Evolutionary conservation across 495 filamentous ascomycete species (phyloP).

Genomic region (Xylaria cubensis): DNA sequence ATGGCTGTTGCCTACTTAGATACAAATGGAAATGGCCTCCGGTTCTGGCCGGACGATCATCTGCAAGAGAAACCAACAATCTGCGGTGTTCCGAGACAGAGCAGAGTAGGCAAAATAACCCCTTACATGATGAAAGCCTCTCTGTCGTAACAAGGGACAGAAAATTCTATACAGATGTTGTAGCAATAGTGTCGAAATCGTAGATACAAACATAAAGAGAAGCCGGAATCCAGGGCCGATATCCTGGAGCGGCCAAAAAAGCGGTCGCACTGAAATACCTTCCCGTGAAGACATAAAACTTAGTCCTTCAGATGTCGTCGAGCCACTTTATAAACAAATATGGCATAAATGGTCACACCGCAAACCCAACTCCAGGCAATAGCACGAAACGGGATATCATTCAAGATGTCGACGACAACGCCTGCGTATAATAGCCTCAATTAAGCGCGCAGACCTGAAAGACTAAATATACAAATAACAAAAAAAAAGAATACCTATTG

Average conservation of each 20-base stretch:
- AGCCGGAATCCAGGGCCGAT: not conserved
- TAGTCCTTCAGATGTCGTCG: not conserved
- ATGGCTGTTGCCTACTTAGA: not conserved
- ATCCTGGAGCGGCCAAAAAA: not conserved
- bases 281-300: not conserved
- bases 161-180: not conserved
- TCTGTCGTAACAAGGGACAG: too few relatives aligned
- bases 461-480: too few relatives aligned
- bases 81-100: not conserved
- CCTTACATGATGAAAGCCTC: not conserved
- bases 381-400: not conserved
- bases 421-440: not conserved
- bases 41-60: not conserved
- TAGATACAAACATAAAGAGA: not conserved
- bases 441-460: too few relatives aligned
- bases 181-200: not conserved
- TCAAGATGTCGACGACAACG: not conserved
- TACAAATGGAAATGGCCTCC: not conserved
- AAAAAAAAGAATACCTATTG: too few relatives aligned
- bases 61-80: not conserved
- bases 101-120: not conserved
- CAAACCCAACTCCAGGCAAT: not conserved
- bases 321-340: not conserved
- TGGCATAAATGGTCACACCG: not conserved
- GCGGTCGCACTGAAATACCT: not conserved